Conservation (phyloP, 768 basidiomycete genomes). For the Cystofilobasidium bisporidii region DNA sequence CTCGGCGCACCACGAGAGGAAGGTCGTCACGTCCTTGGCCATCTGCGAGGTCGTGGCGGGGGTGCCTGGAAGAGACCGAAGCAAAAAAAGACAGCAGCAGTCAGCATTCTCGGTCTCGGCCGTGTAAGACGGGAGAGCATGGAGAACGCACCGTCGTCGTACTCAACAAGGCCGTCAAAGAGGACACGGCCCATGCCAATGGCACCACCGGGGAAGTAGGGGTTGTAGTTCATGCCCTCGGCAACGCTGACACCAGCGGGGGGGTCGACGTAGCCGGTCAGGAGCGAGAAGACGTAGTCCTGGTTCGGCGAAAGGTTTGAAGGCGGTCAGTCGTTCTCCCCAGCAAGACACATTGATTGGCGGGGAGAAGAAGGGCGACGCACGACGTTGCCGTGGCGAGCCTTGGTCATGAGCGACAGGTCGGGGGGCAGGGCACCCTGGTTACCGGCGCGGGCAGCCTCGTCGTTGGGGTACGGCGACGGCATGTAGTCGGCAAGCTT, state of each 20-base stretch:
- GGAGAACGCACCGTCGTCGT: conserved; percentile 55
- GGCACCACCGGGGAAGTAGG: conserved; percentile 85
- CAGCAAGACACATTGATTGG: no score
- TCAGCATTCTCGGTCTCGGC: background rate
- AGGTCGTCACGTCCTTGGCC: conserved; percentile 96
- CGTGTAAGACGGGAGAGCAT: no score
- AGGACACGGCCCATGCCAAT: conserved; percentile 96
- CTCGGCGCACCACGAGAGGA: conserved; percentile 94
- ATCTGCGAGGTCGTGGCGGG: conserved; percentile 95
- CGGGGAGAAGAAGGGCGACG: conserved; percentile 35
- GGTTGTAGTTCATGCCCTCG: conserved; percentile 46
- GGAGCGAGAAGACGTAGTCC: conserved; percentile 95
- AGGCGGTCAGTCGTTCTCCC: background rate
- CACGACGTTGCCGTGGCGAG: conserved; percentile 91
- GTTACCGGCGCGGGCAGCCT: conserved; percentile 89
- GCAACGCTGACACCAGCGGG: conserved; percentile 82
- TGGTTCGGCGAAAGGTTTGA: conserved; percentile 36
- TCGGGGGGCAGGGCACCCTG: conserved; percentile 94
- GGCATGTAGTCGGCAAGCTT: conserved; percentile 98
- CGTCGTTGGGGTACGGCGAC: conserved; percentile 88
- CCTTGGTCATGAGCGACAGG: conserved; percentile 93
- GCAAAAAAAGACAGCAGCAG: background rate
- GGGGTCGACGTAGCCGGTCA: conserved; percentile 94
- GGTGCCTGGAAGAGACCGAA: conserved; percentile 51
- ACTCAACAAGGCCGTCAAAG: conserved; percentile 93